These are phyloP conservation scores for Aphanomyces cochlioides DNA, from an alignment of 352 stramenopile genomes.

Conservation along the genomic window DNA sequence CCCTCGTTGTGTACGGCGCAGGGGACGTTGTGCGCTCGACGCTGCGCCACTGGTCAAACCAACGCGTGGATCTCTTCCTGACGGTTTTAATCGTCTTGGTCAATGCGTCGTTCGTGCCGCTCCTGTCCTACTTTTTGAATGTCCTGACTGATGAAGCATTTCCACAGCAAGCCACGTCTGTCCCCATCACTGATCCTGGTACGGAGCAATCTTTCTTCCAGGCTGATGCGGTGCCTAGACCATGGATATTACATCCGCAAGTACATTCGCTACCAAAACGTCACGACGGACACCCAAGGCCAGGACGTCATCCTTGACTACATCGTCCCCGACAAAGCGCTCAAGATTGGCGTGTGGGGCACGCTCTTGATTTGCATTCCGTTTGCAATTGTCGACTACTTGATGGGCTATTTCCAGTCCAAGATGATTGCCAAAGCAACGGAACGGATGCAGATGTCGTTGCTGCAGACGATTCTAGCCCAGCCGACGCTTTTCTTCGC, in stretches of 20 bases:
- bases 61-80: constrained; percentile 63
- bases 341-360: constrained; percentile 62
- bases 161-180: constrained; percentile 1
- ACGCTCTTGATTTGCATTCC: constrained; percentile 71
- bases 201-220: too few relatives aligned
- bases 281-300: constrained; percentile 10
- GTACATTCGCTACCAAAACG: constrained; percentile 12
- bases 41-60: constrained; percentile 82
- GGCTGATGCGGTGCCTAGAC: background rate
- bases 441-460: constrained; percentile 62
- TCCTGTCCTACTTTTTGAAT: constrained; percentile 16
- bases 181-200: background rate
- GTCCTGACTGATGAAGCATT: constrained; percentile 16
- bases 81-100: constrained; percentile 63
- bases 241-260: constrained; percentile 13
- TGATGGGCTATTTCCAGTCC: constrained; percentile 74
- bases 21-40: constrained; percentile 74
- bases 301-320: constrained; percentile 2
- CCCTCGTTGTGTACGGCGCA: constrained; percentile 64
- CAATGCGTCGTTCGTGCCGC: constrained; percentile 18
- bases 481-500: constrained; percentile 81
- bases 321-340: constrained; percentile 38
- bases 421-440: constrained; percentile 88
- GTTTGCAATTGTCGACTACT: constrained; percentile 85
- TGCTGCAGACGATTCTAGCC: constrained; percentile 75